Evolutionary conservation across 2,329 filamentous ascomycete genomes (phyloP).

Genomic region (Cladosporium sp.): DNA sequence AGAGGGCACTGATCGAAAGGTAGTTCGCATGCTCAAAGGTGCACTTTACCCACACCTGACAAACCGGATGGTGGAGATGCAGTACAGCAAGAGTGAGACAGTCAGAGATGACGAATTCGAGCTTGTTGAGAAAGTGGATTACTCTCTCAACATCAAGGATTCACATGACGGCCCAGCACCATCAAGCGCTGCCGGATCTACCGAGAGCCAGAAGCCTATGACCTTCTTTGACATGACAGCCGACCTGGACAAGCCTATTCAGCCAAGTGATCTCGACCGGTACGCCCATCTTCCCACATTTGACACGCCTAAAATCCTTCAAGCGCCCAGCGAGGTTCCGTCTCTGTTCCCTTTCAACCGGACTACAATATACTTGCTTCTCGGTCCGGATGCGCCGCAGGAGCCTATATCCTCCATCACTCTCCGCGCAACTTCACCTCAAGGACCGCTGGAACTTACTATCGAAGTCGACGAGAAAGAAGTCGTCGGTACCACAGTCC

Average conservation of each 20-base stretch:
- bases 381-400: conserved; percentile 55
- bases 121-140: conserved; percentile 60
- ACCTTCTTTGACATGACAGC: conserved; percentile 61
- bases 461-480: conserved; percentile 61
- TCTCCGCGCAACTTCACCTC: conserved; percentile 58
- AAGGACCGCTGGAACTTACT: conserved; percentile 63
- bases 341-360: conserved; percentile 68
- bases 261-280: conserved; percentile 37
- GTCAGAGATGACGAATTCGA: conserved; percentile 59
- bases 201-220: conserved; percentile 44
- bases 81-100: conserved; percentile 49
- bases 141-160: conserved; percentile 46
- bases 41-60: conserved; percentile 66
- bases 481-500: conserved; percentile 58
- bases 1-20: conserved; percentile 69
- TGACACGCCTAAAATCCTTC: conserved; percentile 59
- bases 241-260: conserved; percentile 45
- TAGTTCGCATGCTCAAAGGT: conserved; percentile 74
- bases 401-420: conserved; percentile 58
- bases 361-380: conserved; percentile 65
- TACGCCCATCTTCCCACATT: conserved; percentile 58
- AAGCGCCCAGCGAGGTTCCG: conserved; percentile 65
- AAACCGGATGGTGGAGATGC: conserved; percentile 65
- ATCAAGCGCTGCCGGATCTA: conserved; percentile 5
- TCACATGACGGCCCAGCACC: conserved; percentile 17